phyloP scores from a whole-genome alignment of 192 early-diverging fungal genomes.

The Backusella sp. region DNA sequence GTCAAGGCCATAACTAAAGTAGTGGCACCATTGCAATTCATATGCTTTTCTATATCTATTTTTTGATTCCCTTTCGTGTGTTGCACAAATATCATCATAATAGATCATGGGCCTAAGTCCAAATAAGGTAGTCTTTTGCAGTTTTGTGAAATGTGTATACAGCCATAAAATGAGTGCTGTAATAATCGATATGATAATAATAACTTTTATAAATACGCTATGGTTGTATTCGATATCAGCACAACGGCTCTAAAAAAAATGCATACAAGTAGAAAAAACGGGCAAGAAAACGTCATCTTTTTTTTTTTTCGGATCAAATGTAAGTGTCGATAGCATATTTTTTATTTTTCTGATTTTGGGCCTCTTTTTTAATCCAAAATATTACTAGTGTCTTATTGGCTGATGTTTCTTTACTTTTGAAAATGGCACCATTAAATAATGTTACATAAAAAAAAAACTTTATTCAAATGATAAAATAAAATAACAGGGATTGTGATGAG shows the following conservation, averaged over 20 bases:
- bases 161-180: not conserved
- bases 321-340: not conserved
- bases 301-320: not conserved
- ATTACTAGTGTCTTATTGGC: not conserved
- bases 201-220: no score
- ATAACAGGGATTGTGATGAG: not conserved
- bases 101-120: not conserved
- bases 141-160: not conserved
- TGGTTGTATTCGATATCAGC: no score
- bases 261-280: not conserved
- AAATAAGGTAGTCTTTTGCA: not conserved
- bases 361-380: not conserved
- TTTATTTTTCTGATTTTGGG: not conserved
- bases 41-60: not conserved
- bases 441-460: conserved; percentile 7
- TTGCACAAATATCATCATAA: not conserved
- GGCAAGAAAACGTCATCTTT: not conserved
- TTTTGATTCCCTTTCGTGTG: not conserved
- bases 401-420: not conserved
- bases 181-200: no score
- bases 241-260: not conserved
- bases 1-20: no score
- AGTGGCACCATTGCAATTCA: no score
- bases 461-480: not conserved
- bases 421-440: not conserved